A percentile compares a stretch with the other conserved stretches of the same genome.
These are phyloP conservation scores for Diaporthe velutina DNA, from an alignment of 2,329 filamentous ascomycete species.

Conservation along the genomic window DNA sequence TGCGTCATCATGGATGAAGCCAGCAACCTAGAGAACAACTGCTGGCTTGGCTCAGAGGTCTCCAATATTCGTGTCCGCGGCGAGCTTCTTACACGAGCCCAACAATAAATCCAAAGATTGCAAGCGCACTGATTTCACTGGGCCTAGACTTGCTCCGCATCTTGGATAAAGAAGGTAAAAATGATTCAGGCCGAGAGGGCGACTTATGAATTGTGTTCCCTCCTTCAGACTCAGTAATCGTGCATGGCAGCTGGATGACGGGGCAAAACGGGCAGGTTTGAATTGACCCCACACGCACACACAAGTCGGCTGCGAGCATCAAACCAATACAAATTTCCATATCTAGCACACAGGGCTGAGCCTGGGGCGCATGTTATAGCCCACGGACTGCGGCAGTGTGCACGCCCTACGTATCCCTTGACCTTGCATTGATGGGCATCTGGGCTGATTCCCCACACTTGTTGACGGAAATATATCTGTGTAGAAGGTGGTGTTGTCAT, in stretches of 20 bases:
- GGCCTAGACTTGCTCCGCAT: background rate
- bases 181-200: background rate
- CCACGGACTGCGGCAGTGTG: background rate
- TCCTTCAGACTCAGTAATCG: background rate
- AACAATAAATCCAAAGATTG: background rate
- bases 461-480: background rate
- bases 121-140: background rate
- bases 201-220: background rate
- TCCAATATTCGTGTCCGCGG: background rate
- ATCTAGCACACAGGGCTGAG: conserved; percentile 15
- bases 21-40: background rate
- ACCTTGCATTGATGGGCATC: background rate
- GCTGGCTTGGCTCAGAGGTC: background rate
- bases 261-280: conserved; percentile 1
- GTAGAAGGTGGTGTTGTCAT: background rate
- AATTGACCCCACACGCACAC: background rate
- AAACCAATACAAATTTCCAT: background rate
- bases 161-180: background rate
- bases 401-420: background rate
- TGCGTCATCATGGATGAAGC: too few species aligned
- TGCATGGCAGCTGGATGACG: background rate
- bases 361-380: background rate
- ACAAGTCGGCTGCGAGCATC: background rate
- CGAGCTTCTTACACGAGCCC: background rate
- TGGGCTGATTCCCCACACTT: background rate